Percentiles rank a stretch among this genome's conserved stretches.
Evolutionary conservation across 352 stramenopile species (phyloP).

Genomic region (Thalassiosira livingstoniorum): DNA sequence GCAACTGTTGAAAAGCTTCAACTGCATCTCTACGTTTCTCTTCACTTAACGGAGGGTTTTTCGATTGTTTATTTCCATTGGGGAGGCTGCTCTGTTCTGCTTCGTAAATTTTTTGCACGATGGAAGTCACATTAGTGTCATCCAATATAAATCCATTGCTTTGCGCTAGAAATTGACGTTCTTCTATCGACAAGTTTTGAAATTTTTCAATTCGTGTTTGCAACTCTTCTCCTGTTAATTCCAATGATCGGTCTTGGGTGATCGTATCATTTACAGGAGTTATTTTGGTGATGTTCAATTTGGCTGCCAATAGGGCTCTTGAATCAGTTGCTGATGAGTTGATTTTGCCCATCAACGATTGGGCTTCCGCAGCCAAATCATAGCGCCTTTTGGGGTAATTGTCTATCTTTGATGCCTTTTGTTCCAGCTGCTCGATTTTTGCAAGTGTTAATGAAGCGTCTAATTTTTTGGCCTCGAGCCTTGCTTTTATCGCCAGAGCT

Average conservation of each 20-base stretch:
- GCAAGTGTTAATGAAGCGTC: conserved; percentile 43
- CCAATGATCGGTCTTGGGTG: background rate
- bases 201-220: background rate
- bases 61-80: conserved; percentile 16
- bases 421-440: conserved; percentile 60
- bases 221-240: conserved; percentile 2
- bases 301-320: background rate
- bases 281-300: background rate
- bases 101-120: background rate
- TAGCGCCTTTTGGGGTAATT: conserved; percentile 12
- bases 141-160: background rate
- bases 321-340: conserved; percentile 11
- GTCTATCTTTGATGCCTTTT: conserved; percentile 7
- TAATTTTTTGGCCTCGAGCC: conserved; percentile 56
- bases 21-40: conserved; percentile 59
- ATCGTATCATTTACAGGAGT: background rate
- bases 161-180: background rate
- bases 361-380: conserved; percentile 21
- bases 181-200: background rate
- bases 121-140: background rate
- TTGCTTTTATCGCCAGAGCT: conserved; percentile 42
- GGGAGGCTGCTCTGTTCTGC: background rate
- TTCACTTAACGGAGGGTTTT: conserved; percentile 34
- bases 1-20: conserved; percentile 44
- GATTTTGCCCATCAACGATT: conserved; percentile 34